These are phyloP conservation scores for Suillus decipiens DNA, from an alignment of 768 basidiomycete genomes.

Conservation along the genomic window DNA sequence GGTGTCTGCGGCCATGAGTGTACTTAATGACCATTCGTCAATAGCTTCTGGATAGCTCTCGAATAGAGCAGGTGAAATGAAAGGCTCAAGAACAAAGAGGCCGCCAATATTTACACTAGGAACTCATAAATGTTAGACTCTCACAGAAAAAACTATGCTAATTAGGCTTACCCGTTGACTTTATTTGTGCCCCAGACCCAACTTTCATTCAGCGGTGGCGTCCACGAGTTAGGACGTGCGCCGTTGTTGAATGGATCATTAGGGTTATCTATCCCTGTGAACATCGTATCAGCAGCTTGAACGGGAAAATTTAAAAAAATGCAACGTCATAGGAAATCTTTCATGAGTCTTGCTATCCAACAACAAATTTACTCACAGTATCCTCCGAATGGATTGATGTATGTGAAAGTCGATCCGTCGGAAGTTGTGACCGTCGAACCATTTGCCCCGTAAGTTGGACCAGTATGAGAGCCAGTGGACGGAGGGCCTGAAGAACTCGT, in stretches of 20 bases:
- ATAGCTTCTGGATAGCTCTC: conserved; percentile 56
- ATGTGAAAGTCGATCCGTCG: conserved; percentile 74
- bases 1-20: conserved; percentile 66
- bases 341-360: background rate
- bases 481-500: background rate
- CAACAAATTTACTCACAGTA: conserved; percentile 49
- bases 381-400: conserved; percentile 77
- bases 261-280: conserved; percentile 63
- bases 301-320: conserved; percentile 10
- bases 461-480: background rate
- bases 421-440: conserved; percentile 65
- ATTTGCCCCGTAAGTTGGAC: conserved; percentile 39
- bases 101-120: conserved; percentile 70
- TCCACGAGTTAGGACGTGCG: conserved; percentile 78
- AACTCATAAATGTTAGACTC: conserved; percentile 12
- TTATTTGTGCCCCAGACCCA: conserved; percentile 72
- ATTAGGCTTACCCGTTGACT: conserved; percentile 52
- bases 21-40: conserved; percentile 72
- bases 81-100: conserved; percentile 77
- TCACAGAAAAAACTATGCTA: conserved; percentile 13
- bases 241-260: conserved; percentile 74
- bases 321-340: background rate
- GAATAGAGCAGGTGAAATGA: conserved; percentile 66
- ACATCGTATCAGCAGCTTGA: background rate
- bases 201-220: conserved; percentile 71